Evolutionary conservation across 805 yeast species (phyloP), one percentile per base, ranked within the genome.

Genomic region (Zygosaccharomyces kombuchaensis): DNA sequence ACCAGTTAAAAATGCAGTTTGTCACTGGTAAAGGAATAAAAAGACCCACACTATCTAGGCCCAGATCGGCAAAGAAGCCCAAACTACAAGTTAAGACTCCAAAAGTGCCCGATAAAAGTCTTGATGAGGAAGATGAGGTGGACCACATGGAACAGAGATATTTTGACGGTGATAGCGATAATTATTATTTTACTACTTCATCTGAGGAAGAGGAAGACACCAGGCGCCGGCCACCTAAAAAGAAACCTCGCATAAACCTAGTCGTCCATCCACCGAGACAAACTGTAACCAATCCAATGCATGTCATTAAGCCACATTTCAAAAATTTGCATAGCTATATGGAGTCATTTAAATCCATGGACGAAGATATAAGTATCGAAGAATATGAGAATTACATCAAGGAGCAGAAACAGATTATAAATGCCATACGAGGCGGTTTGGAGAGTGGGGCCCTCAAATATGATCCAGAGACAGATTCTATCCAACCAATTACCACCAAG

Each of bases 301-400:
- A 81, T 63, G 69, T 74, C 4, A 63, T 76, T 0, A 57, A 62
- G 6, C 82, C 85, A 1, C 57, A 70, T 42, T 77, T 62, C 50
- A 52, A 52, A 6, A 62, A 64, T 16, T 52, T 84, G 34, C 67
- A 65, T 6, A 68, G 62, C 1, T 77, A 74, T 50, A 65, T 86
- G 26, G 51, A 65, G n/a, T 79, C 87, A 0, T 86, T 72, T 62
- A 74, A 70, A 45, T 68, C 77, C 0, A 63, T 84, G 12, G 81
- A 81, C 27, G 90, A 82, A 45, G 88, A 82, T 53, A 62, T 82
- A 39, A 60, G 78, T 0, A 48, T 57, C 5, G 82, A 79, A 39
- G 95, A 88, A 53, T 87, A 77, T 50, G 74, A 79, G 1, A 64
- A 64, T n/a, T 74, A 77, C 16, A 68, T 88, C 35, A 57, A 63